Percentiles rank a stretch among this genome's conserved stretches.
Evolutionary conservation across 2,329 filamentous ascomycete species (phyloP).

Genomic region (Aspergillus latus): DNA sequence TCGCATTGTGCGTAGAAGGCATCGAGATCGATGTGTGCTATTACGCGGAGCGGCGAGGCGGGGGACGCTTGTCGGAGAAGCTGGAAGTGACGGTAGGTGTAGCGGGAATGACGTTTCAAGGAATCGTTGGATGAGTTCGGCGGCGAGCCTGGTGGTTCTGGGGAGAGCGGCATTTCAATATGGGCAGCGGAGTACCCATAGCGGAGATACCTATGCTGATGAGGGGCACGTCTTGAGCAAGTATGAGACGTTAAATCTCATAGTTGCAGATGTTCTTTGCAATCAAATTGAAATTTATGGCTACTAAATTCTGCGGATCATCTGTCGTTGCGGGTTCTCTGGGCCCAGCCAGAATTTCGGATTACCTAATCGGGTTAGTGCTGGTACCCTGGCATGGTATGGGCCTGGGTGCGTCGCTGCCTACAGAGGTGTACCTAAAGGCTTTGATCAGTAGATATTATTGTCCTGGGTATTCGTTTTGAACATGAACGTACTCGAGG

Average conservation of each 20-base stretch:
- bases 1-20: conserved; percentile 98
- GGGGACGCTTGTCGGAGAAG: conserved; percentile 71
- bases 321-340: too few relatives aligned
- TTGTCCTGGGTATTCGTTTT: too few relatives aligned
- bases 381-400: too few relatives aligned
- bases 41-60: conserved; percentile 76
- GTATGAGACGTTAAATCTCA: not conserved
- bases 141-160: conserved; percentile 26
- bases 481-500: too few relatives aligned
- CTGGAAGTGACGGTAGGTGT: conserved; percentile 79
- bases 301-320: too few relatives aligned
- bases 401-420: too few relatives aligned
- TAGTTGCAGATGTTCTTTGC: too few relatives aligned
- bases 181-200: conserved; percentile 18
- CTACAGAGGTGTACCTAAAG: too few relatives aligned
- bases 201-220: conserved; percentile 4
- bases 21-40: conserved; percentile 93
- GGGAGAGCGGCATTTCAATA: conserved; percentile 64
- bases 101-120: conserved; percentile 59
- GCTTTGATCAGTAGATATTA: too few relatives aligned
- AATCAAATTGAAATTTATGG: not conserved
- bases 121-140: conserved; percentile 41
- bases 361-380: too few relatives aligned
- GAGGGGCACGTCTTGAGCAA: not conserved
- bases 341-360: too few relatives aligned